Evolutionary conservation across 768 basidiomycete species (phyloP).

Genomic region (Xerocomellus dryophilus): DNA sequence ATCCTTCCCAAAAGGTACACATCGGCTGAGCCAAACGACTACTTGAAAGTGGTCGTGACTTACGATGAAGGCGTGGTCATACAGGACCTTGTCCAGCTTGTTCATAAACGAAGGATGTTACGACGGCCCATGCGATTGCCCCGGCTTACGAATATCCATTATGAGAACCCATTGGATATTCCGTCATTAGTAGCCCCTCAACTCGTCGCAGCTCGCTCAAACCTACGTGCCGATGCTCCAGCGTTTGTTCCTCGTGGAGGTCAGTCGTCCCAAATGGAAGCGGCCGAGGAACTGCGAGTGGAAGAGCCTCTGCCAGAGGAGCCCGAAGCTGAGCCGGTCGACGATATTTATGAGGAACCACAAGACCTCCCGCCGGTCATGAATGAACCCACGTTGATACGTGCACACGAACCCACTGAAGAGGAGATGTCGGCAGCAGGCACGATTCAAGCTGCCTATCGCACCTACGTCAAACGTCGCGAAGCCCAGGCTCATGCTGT

Average conservation of each 20-base stretch:
- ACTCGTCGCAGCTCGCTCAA: constrained; percentile 9
- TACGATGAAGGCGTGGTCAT: constrained; percentile 6
- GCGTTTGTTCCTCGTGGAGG: constrained; percentile 12
- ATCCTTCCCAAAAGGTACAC: constrained; percentile 1
- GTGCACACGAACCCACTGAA: constrained; percentile 20
- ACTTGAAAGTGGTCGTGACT: constrained; percentile 11
- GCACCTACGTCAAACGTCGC: constrained; percentile 4
- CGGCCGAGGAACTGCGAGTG: background rate
- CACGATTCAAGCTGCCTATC: constrained; percentile 22
- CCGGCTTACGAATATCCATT: constrained; percentile 33
- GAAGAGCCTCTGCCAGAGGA: background rate
- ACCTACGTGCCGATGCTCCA: constrained; percentile 14
- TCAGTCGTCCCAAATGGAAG: background rate
- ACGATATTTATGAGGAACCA: constrained; percentile 14
- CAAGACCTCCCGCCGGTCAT: constrained; percentile 6
- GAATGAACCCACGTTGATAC: constrained; percentile 16
- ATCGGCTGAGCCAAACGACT: background rate
- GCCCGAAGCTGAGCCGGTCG: background rate
- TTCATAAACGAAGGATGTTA: constrained; percentile 15
- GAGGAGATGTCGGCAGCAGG: constrained; percentile 27
- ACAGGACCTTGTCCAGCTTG: constrained; percentile 20
- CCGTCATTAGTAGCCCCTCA: constrained; percentile 25
- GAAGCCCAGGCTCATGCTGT: constrained; percentile 4
- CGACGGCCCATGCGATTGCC: background rate
- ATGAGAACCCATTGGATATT: constrained; percentile 29